Base-by-base conservation (phyloP, 2,329 filamentous ascomycete species). In the Stemphylium lycopersici region DNA sequence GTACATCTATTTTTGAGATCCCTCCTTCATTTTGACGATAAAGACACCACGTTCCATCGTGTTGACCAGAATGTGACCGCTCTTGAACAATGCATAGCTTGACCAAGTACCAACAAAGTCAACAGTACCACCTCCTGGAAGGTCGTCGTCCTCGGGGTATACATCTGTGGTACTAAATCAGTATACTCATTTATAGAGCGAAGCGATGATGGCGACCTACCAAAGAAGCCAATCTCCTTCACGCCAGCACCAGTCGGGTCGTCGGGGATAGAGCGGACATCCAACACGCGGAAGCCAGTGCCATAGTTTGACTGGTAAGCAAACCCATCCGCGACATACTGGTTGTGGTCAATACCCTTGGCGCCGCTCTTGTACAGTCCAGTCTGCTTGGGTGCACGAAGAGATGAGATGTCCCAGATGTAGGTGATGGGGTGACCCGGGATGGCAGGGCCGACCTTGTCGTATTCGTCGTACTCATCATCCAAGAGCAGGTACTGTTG, bases 321-420 rank as follows among this genome's bases (percentile, higher is more conserved):
- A 16, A 74, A 70, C 1, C 76, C 77, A 40, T 78, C 66, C 12
- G 72, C 67, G n/a, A 79, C 70, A 39, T 80, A 80, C 58, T 80
- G 78, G 65, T 80, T 80, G 70, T 80, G 78, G 58, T 80, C 78
- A 36, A 80, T 73, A n/a, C 71, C 70, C 36, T 70, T 69, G 40
- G 72, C 73, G 1, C 63, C 64, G 24, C 67, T 71, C 58, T 76
- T 75, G 70, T 78, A 80, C 52, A 73, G 62, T 13, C 78, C 78
- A 11, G 76, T 79, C 52, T 79, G 76, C 56, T 74, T 72, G 6
- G 74, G 74, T 2, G 50, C 52, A 40, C 61, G 66, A 32, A 76
- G 63, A 26, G 63, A 66, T 0, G 68, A 70, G 37, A 76, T 74
- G 48, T 76, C 72, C 72, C 72, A 76, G 47, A 76, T 76, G 59